phyloP scores from a whole-genome alignment of 2,329 filamentous ascomycete species.

The Phialophora tarda region DNA sequence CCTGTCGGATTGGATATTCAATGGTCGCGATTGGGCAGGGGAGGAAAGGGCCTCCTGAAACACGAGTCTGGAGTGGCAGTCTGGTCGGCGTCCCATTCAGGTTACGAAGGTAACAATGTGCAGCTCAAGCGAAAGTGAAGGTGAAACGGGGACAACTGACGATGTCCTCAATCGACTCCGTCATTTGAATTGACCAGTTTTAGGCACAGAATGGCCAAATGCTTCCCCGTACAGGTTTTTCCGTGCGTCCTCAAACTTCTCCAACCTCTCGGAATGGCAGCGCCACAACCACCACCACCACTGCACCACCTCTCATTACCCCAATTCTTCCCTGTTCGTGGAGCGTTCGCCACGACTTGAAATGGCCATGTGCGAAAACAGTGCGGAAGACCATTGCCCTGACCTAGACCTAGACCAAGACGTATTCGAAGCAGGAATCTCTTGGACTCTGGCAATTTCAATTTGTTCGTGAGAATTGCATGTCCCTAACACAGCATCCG shows the following conservation, averaged over 20 bases:
- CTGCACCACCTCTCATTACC: not conserved
- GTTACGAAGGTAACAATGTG: too few species aligned
- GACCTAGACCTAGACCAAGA: not conserved
- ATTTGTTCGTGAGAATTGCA: not conserved
- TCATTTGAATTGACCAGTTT: not conserved
- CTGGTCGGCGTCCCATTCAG: too few species aligned
- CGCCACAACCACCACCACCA: not conserved
- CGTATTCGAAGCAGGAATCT: not conserved
- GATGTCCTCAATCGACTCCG: not conserved
- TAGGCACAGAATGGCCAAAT: not conserved
- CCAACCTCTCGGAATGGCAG: not conserved
- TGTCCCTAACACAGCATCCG: not conserved
- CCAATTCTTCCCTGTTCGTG: not conserved
- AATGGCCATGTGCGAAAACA: not conserved
- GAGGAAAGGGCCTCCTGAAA: too few species aligned
- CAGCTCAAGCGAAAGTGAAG: too few species aligned
- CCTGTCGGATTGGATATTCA: not conserved
- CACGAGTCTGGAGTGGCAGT: not conserved
- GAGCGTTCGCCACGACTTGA: not conserved
- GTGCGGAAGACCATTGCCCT: not conserved
- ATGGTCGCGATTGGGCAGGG: too few species aligned
- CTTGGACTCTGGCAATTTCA: not conserved
- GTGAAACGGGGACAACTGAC: not conserved
- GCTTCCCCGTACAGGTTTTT: not conserved
- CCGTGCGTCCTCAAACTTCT: not conserved